Base-by-base conservation (phyloP, 257 asterid species). In the Capsicum pubescens region DNA sequence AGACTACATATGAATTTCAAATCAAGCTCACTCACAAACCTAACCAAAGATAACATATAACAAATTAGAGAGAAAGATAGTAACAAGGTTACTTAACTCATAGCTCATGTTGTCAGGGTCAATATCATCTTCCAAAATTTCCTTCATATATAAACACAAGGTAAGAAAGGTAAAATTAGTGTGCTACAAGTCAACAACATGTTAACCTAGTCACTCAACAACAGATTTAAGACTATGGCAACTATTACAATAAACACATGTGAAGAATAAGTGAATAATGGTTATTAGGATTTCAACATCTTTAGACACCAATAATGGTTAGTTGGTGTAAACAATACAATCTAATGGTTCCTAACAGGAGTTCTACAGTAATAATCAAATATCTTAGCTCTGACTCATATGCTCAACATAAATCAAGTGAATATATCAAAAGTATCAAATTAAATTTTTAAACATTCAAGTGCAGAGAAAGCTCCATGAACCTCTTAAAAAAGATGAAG, bases 101-200 rank as follows among this genome's bases (percentile, higher is more conserved):
- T 95, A 95, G 8, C 97, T 95, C 97, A 95, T 93, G 89, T 87
- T 91, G 87, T 95, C 98, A 7, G 94, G 98, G 84, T 93, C 95
- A 82, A 95, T 85, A 57, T 92, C 92, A 86, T 95, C 97, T 87
- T 93, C 90, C 93, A 90, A 90, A 58, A 90, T 70, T 59, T 88
- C 93, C 98, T 95, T 90, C 86, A 86, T 14, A 83, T 68, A 85
- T 86, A 85, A 85, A 17, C 83, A 69, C 79, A 56, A 71, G 81
- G 32, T 26, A 26, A 26, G 32, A 26, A 26, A 26, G 2, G 57
- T 80, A 68, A 50, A 32, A 84, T 84, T 26, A 46, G 14, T 26
- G 32, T 70, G 46, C 60, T 8, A 59, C 12, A 52, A 54, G 70
- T 48, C 17, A 66, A n/a, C 9, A 2, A 44, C 48, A 82, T 9